A percentile compares a stretch with the other conserved stretches of the same genome.
Conservation (phyloP, 345 rosid genomes). For the Jatropha curcas region DNA sequence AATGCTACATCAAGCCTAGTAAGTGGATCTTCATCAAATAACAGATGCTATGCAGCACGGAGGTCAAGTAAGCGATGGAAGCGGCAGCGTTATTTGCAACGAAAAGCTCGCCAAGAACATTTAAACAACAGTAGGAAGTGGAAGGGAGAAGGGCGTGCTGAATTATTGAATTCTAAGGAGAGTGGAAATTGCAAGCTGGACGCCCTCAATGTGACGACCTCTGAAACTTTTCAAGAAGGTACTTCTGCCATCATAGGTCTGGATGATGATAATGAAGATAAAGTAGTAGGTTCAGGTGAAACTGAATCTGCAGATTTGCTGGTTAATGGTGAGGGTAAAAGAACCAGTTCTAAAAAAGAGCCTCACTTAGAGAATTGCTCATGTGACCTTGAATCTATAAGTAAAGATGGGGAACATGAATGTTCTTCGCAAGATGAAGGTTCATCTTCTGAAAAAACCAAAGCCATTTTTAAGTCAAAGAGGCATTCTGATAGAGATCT, state of each 20-base stretch:
- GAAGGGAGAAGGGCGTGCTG: conserved; percentile 71
- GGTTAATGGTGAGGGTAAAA: conserved; percentile 43
- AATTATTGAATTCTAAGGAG: conserved; percentile 37
- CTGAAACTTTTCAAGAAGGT: conserved; percentile 37
- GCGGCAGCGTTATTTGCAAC: conserved; percentile 74
- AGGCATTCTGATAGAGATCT: conserved; percentile 70
- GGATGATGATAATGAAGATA: conserved; percentile 42
- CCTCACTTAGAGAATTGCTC: conserved; percentile 32
- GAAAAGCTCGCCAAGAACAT: conserved; percentile 88
- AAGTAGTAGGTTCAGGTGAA: conserved; percentile 34
- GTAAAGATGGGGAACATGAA: conserved; percentile 32
- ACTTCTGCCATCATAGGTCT: conserved; percentile 38
- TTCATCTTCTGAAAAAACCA: conserved; percentile 44
- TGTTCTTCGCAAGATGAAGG: conserved; percentile 44
- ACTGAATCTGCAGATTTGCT: conserved; percentile 37
- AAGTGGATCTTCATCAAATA: conserved; percentile 49
- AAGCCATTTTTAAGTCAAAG: conserved; percentile 50
- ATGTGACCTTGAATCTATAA: conserved; percentile 25
- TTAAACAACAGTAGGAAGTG: conserved; percentile 88
- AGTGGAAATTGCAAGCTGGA: conserved; percentile 34
- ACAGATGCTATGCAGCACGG: conserved; percentile 55
- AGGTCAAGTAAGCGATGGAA: conserved; percentile 90
- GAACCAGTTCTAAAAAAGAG: conserved; percentile 34
- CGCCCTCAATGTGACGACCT: conserved; percentile 24
- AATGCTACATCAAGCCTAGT: conserved; percentile 45